These are phyloP conservation scores for Aegilops bicornis DNA, from an alignment of 176 grass and related monocot genomes.

Conservation along the genomic window DNA sequence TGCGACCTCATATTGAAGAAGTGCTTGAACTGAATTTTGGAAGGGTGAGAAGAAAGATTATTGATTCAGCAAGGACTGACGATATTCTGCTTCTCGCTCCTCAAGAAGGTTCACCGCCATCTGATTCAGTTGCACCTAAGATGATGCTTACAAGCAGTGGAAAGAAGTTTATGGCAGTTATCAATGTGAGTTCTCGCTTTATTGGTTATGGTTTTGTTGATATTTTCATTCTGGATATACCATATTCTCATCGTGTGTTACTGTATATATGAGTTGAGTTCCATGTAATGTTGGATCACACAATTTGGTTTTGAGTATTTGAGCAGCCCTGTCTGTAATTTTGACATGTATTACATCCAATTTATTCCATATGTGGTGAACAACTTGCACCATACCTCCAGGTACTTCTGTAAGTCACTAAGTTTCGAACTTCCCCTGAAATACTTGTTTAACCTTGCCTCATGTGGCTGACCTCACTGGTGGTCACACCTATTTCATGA, in stretches of 20 bases:
- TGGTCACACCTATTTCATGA: background rate
- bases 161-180: slow-evolving; percentile 85
- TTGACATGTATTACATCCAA: slow-evolving; percentile 18
- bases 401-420: background rate
- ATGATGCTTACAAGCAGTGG: slow-evolving; percentile 72
- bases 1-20: slow-evolving; percentile 84
- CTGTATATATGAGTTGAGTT: slow-evolving; percentile 15
- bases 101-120: slow-evolving; percentile 55
- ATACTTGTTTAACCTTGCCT: background rate
- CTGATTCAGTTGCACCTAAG: slow-evolving; percentile 48
- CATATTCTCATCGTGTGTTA: slow-evolving; percentile 8
- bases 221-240: slow-evolving; percentile 22
- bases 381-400: background rate
- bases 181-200: slow-evolving; percentile 59
- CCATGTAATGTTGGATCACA: background rate
- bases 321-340: background rate
- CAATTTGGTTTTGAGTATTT: background rate
- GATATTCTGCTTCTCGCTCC: slow-evolving; percentile 42
- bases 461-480: background rate
- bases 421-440: background rate
- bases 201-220: slow-evolving; percentile 22
- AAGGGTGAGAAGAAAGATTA: slow-evolving; percentile 67
- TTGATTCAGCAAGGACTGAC: slow-evolving; percentile 68
- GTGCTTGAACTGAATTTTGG: slow-evolving; percentile 95
- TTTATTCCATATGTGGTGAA: background rate